Evolutionary conservation across 805 yeast species (phyloP).

Genomic region (Hanseniaspora osmophila): DNA sequence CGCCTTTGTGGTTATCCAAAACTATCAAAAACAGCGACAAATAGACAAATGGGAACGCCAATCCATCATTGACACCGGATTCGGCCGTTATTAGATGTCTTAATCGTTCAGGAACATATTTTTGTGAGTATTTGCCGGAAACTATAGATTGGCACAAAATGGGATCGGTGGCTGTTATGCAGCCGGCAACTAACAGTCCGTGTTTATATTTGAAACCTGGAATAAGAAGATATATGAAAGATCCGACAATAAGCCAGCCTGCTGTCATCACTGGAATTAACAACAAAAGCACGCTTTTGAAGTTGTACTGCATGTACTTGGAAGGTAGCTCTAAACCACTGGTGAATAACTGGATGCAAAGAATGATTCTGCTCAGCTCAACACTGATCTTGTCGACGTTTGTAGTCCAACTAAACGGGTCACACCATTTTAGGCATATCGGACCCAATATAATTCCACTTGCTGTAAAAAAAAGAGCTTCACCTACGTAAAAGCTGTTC

Average conservation of each 20-base stretch:
- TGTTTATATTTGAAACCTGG: slow-evolving; percentile 61
- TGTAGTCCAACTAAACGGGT: slow-evolving; percentile 57
- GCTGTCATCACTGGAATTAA: slow-evolving; percentile 78
- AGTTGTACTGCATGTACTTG: slow-evolving; percentile 73
- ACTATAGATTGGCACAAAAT: slow-evolving; percentile 91
- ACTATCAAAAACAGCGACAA: slow-evolving; percentile 53
- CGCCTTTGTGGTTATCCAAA: slow-evolving; percentile 32
- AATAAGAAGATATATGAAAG: slow-evolving; percentile 64
- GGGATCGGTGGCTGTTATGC: slow-evolving; percentile 92
- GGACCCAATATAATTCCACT: slow-evolving; percentile 86
- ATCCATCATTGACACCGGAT: slow-evolving; percentile 85
- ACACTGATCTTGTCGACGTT: slow-evolving; percentile 58
- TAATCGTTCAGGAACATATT: slow-evolving; percentile 69
- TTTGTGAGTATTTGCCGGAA: slow-evolving; percentile 70
- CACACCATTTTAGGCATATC: slow-evolving; percentile 68
- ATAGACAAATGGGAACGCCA: slow-evolving; percentile 85
- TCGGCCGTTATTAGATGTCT: slow-evolving; percentile 65
- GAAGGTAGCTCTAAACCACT: slow-evolving; percentile 88
- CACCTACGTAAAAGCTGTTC: slow-evolving; percentile 56
- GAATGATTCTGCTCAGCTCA: slow-evolving; percentile 68
- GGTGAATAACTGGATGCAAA: slow-evolving; percentile 82
- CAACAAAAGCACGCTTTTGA: slow-evolving; percentile 60
- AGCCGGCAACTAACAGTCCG: slow-evolving; percentile 64
- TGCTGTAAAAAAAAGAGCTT: slow-evolving; percentile 76
- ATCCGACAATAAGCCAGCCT: slow-evolving; percentile 78